Base-by-base conservation (phyloP, 371 early-diverging fungal genomes). In the Coemansia sp. region DNA sequence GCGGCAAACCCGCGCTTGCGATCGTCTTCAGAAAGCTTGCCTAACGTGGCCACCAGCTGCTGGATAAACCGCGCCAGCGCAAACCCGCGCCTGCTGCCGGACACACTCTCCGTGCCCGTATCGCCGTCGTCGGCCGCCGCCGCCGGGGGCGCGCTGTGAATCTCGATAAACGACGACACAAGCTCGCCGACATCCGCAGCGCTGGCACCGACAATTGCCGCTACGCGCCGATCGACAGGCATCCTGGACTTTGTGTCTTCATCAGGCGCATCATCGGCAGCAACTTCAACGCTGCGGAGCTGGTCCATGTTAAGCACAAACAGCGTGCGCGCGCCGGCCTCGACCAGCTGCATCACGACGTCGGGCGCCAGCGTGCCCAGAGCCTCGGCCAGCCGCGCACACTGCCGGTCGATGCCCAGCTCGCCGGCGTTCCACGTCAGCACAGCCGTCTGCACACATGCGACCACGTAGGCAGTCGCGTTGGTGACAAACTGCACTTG, bases 401-500 rank as follows among this genome's bases (percentile, higher is more conserved):
- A 62, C 16, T 53, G 43, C 14, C 39, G 30, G 8, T 41, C 57
- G 49, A 31, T 8, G 26, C 38, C 36, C 20, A 5, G 9, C 6
- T 36, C 30, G 14, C 30, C 40, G 5, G 16, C 4, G 3, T 43
- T 40, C 68, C 68, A 68, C 13, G 50, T 48, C 14, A 63, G n/a
- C 32, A 61, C 49, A 14, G 62, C 66, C 6, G 57, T 61, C 13
- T 41, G 66, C 6, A 74, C 65, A 36, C 65, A 74, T 0, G 55
- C 39, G 1, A 62, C 65, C 48, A 74, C 62, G 35, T 65, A 65
- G 16, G 65, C 62, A 5, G 59, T 62, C 20, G 70, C 57, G 42
- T 74, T 62, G n/a, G 69, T 65, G 48, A 74, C 65, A 65, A 74
- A 74, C 59, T 74, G 74, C 47, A 69, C 51, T 11, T 51, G 51